Base-by-base conservation (phyloP, 2,329 filamentous ascomycete species). In the Aspergillus vadensis region DNA sequence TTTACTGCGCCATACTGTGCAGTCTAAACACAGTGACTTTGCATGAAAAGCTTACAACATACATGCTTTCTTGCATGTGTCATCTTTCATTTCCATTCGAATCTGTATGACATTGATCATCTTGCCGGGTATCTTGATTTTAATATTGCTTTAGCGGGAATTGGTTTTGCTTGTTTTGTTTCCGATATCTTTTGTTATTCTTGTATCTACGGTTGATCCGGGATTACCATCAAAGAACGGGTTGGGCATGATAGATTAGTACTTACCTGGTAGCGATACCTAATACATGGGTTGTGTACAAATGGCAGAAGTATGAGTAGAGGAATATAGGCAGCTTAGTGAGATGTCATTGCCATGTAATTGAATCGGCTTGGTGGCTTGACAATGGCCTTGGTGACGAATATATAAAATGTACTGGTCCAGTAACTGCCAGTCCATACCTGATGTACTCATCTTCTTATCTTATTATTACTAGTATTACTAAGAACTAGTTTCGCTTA, bases 81-180 rank as follows among this genome's bases (percentile, higher is more conserved):
- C 27, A 55, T 51, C 44, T 32, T 41, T 56, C 32, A 17, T 57
- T 52, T 41, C 32, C 17, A n/a, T 43, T 27, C 38, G 38, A 17
- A 41, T 27, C 14, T 49, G 27, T 48, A 23, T 38, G 27, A 57
- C 12, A 47, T 32, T 32, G 25, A 27, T 19, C 41, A 48, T 44
- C 25, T 54, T 39, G 12, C 38, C 48, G 23, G 21, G 19, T 25
- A 53, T 54, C 9, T 19, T 60, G 54, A 30, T 43, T 36, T 21
- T 58, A 57, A 19, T 17, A 55, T 54, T 63, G 59, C 60, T 63
- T 67, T 69, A 70, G 68, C 68, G 68, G 50, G 65, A 53, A 54
- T 64, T 62, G 30, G 59, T 32, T 61, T n/a, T 59, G 49, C 50
- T 54, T 49, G n/a, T 27, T 53, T 23, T 30, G 10, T 30, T 30